Evolutionary conservation across 2,329 filamentous ascomycete genomes (phyloP).

Genomic region (Aureobasidium mangrovei): DNA sequence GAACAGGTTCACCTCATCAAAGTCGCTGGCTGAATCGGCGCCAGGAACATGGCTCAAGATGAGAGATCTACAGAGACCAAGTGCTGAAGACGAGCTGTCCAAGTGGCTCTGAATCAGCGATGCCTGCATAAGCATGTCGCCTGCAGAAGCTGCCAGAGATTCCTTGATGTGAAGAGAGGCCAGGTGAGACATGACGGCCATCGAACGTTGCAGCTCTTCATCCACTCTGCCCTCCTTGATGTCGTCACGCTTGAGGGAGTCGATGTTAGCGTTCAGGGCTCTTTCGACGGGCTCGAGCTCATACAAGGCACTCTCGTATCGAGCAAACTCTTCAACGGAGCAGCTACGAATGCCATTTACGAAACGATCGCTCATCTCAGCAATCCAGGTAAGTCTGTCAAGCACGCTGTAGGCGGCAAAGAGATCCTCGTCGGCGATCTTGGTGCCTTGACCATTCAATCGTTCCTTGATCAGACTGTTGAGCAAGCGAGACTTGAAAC

Average conservation of each 20-base stretch:
- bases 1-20: constrained; percentile 47
- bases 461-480: constrained; percentile 72
- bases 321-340: constrained; percentile 66
- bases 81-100: constrained; percentile 63
- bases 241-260: constrained; percentile 73
- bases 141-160: constrained; percentile 63
- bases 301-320: constrained; percentile 69
- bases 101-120: constrained; percentile 70
- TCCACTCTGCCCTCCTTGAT: constrained; percentile 77
- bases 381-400: constrained; percentile 78
- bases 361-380: constrained; percentile 75
- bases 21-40: constrained; percentile 54
- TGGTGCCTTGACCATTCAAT: constrained; percentile 57
- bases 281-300: constrained; percentile 89
- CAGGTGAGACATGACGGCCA: constrained; percentile 79
- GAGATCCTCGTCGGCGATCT: constrained; percentile 65
- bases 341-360: constrained; percentile 71
- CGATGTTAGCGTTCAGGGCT: constrained; percentile 80
- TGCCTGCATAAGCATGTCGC: constrained; percentile 70
- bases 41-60: constrained; percentile 59
- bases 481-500: constrained; percentile 77
- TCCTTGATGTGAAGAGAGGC: constrained; percentile 68
- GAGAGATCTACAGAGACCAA: constrained; percentile 55
- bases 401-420: constrained; percentile 73
- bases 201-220: constrained; percentile 68